Base-by-base conservation (phyloP, 2,329 filamentous ascomycete genomes). In the Fusarium pseudonygamai region DNA sequence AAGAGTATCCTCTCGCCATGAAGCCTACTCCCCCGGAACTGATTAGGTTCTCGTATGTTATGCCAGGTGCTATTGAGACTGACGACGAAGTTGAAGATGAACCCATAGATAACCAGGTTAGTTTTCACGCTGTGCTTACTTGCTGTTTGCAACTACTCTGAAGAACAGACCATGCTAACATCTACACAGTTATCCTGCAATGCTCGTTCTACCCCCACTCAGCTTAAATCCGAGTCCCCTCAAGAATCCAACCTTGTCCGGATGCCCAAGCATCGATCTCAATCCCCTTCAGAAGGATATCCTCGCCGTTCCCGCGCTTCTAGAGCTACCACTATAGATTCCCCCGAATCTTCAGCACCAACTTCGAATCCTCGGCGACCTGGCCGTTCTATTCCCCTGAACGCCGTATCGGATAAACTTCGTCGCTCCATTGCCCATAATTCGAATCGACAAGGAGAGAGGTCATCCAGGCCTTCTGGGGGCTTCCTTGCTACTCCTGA, bases 1-100 rank as follows among this genome's bases (percentile, higher is more conserved):
- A 97, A 81, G 91, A 96, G 77, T 99, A 97, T 81, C 96, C 96
- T 43, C 86, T 99, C 36, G 96, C 96, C 42, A 88, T 89, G 71
- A 91, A 93, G 56, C 92, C 94, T 3, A 97, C 95, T 4, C 96
- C 96, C 5, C 89, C 91, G 22, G 91, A 93, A 58, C 85, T 99
- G 68, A 90, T 91, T 71, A 91, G 91, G 64, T 93, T 98, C 79
- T 91, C 89, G 45, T 95, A 97, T 76, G 90, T 92, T 39, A 73
- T 88, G 58, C 84, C 93, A 40, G 62, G 66, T 42, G 60, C 75
- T 14, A 71, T 77, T 11, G 80, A 81, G 36, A 75, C 78, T 36
- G 71, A 76, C 1, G 75, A 77, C 28, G 73, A 77, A 4, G 67
- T 73, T 30, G 76, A 78, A n/a, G 69, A 75, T n/a, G 71, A 71